Evolutionary conservation across 805 yeast genomes (phyloP), one percentile per base, ranked within the genome.

Genomic region (Barnettozyma salicaria): DNA sequence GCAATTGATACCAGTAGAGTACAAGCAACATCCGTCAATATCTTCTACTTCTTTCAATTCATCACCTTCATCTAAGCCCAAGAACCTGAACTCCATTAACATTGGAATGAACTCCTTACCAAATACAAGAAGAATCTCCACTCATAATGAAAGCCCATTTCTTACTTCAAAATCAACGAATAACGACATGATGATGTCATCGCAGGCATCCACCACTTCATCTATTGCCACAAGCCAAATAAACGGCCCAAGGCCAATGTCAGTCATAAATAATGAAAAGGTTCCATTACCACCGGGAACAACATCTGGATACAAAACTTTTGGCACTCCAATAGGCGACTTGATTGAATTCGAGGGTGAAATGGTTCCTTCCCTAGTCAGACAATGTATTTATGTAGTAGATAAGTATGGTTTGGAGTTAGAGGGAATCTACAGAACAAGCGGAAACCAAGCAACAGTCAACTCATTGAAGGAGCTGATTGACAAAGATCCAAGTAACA

Each of bases 371-470:
- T 71, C 82, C 13, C 74, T 92, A 33, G 98, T 92, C 9, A 79
- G 80, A 45, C 85, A 80, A 54, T 89, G 97, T 67, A 83, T 90
- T 35, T 80, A 79, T 45, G 80, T 89, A 7, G 78, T 92, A 24
- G 97, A 92, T 54, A 71, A 70, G 27, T 79, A 82, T 56, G 99
- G 99, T 2, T 58, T 82, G 26, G 80, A 85, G 35, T 65, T 84
- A 23, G 97, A 88, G 56, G 97, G 97, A 1, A 80, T 92, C 24
- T 92, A 92, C 58, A 70, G 97, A 39, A 78, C 86, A 23, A 78
- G 84, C 36, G 96, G 96, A 0, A 85, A 82, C 57, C 76, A 74
- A 28, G 59, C 78, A 7, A 80, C 83, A 27, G 80, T 92, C 10
- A 81, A 80, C 47, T 83, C 78, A 42, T 64, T 90, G 43, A 77